Base-by-base conservation (phyloP, 1,284 basidiomycete genomes). In the Rhodotorula sp. region DNA sequence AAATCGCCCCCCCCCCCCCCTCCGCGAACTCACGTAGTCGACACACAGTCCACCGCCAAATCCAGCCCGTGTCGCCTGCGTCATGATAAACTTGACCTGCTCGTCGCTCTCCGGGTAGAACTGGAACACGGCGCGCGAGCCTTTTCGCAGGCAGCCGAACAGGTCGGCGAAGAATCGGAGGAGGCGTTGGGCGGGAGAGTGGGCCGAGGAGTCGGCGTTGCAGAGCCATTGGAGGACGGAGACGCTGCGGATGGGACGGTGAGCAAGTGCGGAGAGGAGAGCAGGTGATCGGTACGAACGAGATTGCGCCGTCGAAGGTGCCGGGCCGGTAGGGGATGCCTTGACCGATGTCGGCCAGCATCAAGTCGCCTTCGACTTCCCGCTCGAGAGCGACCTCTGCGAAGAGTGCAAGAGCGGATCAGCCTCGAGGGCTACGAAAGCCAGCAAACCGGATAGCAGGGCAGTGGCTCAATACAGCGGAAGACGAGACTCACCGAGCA, bases 221-320 rank as follows among this genome's bases (percentile, higher is more conserved):
- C 98, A 86, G 0, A 99, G 85, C 96, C 96, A 99, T 82, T 99
- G 96, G 4, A 99, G 85, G 31, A 98, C 96, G 28, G 96, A 99
- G 78, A 99, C 92, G 78, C 94, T 96, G 76, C 7, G 22, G 7
- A 66, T 18, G 15, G 30, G 48, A 48, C 30, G 51, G 22, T n/a
- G 54, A 57, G 57, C 1, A 37, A 28, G 22, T 47, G 26, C 20
- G n/a, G 16, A 30, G 34, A 48, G 24, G 11, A n/a, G 40, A 51
- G 47, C 54, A 34, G 28, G n/a, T n/a, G 69, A 34, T 50, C 53
- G 20, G 47, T 28, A 74, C 83, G 58, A 60, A 91, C 93, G 92
- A 95, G 78, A 99, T 99, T 13, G 93, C 94, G 55, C 94, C 96
- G 80, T 99, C 96, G 80, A 99, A 99, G 71, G 90, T 90, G 68